phyloP scores from a whole-genome alignment of 2,329 filamentous ascomycete genomes.

The Tolypocladium album region DNA sequence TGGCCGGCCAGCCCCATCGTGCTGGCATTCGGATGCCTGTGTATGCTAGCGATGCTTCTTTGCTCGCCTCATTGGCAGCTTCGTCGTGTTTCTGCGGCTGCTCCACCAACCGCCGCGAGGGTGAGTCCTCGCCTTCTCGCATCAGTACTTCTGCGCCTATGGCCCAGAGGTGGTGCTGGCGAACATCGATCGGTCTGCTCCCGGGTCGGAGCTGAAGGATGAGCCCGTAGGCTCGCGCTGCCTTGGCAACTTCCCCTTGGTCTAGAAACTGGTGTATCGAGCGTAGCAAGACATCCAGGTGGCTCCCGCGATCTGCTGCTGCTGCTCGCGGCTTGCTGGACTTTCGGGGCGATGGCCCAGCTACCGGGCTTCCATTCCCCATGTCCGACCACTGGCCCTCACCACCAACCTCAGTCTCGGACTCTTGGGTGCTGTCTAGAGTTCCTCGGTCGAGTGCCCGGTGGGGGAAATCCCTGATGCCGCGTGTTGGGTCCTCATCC shows the following conservation, averaged over 20 bases:
- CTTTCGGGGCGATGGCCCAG: slow-evolving; percentile 13
- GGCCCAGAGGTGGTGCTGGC: slow-evolving; percentile 63
- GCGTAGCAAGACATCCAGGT: slow-evolving; percentile 57
- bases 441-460: slow-evolving; percentile 14
- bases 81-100: not conserved
- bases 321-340: not conserved
- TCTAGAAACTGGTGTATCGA: slow-evolving; percentile 65
- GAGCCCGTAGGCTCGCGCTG: slow-evolving; percentile 64
- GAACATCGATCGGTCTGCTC: slow-evolving; percentile 49
- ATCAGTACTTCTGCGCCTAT: slow-evolving; percentile 79
- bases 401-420: not conserved
- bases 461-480: slow-evolving; percentile 40
- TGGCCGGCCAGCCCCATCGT: slow-evolving; percentile 33
- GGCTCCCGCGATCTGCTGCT: slow-evolving; percentile 19
- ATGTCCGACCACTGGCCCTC: slow-evolving; percentile 1
- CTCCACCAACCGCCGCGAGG: not conserved
- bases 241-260: slow-evolving; percentile 58
- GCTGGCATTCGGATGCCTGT: slow-evolving; percentile 1
- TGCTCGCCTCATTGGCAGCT: not conserved
- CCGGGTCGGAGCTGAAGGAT: slow-evolving; percentile 45
- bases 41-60: not conserved
- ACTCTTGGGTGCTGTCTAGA: not conserved
- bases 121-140: slow-evolving; percentile 35
- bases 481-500: slow-evolving; percentile 30
- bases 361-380: slow-evolving; percentile 31